These are phyloP conservation scores for Kalaharituber pfeilii DNA, from an alignment of 2,329 filamentous ascomycete species.

Conservation along the genomic window DNA sequence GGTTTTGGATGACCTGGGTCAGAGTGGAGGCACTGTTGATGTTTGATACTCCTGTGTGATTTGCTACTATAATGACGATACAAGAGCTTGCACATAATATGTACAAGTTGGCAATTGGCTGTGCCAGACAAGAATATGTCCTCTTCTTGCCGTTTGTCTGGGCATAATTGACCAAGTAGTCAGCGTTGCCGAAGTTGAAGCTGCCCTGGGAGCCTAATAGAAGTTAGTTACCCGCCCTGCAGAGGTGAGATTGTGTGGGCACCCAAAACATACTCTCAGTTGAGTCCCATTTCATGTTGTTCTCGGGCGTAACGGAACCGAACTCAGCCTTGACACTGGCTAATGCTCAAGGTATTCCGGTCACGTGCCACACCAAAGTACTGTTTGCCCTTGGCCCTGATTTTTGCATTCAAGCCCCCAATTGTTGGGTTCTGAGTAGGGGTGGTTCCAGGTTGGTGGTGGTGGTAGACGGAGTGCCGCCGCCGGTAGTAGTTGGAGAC, in stretches of 20 bases:
- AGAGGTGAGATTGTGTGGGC: background rate
- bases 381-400: slow-evolving; percentile 41
- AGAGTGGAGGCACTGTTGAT: slow-evolving; percentile 38
- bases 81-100: slow-evolving; percentile 1
- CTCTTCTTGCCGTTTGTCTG: slow-evolving; percentile 40
- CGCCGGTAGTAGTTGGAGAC: background rate
- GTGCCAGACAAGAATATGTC: slow-evolving; percentile 52
- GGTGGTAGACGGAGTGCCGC: background rate
- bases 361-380: slow-evolving; percentile 46
- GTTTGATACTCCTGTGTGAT: slow-evolving; percentile 41
- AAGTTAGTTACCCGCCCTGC: slow-evolving; percentile 4
- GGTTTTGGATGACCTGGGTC: slow-evolving; percentile 40
- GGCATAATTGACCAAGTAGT: slow-evolving; percentile 44
- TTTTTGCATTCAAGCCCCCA: slow-evolving; percentile 13
- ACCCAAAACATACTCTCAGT: slow-evolving; percentile 28
- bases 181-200: slow-evolving; percentile 41
- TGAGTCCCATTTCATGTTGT: slow-evolving; percentile 53
- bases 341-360: slow-evolving; percentile 34
- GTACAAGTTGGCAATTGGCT: slow-evolving; percentile 32
- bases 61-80: slow-evolving; percentile 29
- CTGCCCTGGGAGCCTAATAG: slow-evolving; percentile 26
- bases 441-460: background rate
- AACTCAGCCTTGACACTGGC: slow-evolving; percentile 41
- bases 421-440: background rate
- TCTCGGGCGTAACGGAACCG: slow-evolving; percentile 48